These are phyloP conservation scores for Xylona heveae DNA, from an alignment of 495 filamentous ascomycete genomes.

Conservation along the genomic window DNA sequence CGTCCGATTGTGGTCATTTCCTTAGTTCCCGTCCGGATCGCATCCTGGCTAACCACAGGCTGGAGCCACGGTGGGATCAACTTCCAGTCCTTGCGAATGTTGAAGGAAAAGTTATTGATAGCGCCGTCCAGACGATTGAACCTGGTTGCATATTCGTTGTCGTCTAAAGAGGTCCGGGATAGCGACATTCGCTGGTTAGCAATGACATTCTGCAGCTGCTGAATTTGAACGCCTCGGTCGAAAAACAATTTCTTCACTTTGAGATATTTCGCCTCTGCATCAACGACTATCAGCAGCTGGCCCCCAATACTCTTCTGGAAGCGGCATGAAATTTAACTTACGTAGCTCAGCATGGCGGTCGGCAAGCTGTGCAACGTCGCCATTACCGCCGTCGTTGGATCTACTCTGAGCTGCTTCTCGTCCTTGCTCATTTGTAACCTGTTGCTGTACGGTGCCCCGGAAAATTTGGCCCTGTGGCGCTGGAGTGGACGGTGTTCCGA, in stretches of 20 bases:
- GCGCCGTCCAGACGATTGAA: slow-evolving; percentile 88
- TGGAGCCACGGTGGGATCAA: slow-evolving; percentile 59
- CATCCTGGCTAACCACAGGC: slow-evolving; percentile 61
- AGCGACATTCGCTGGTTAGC: slow-evolving; percentile 89
- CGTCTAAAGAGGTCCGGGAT: slow-evolving; percentile 86
- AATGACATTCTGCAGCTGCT: slow-evolving; percentile 87
- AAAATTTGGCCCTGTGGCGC: slow-evolving; percentile 1
- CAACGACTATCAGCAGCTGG: slow-evolving; percentile 1
- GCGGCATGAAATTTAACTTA: too few species aligned
- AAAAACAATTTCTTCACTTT: slow-evolving; percentile 97
- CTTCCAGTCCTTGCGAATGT: slow-evolving; percentile 84
- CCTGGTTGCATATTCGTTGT: slow-evolving; percentile 78
- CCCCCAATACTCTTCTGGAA: neutral
- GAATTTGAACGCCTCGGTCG: slow-evolving; percentile 81
- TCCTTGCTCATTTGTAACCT: too few species aligned
- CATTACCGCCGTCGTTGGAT: too few species aligned
- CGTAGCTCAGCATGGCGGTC: too few species aligned
- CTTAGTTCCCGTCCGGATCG: slow-evolving; percentile 59
- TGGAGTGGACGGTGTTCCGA: neutral
- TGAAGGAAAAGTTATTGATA: slow-evolving; percentile 85
- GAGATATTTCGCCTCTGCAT: slow-evolving; percentile 74
- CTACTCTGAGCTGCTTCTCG: too few species aligned
- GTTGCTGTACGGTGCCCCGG: slow-evolving; percentile 3
- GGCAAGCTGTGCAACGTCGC: too few species aligned
- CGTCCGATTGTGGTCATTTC: slow-evolving; percentile 96